Conservation (phyloP, 2,329 filamentous ascomycete genomes). For the Botrytis porri region DNA sequence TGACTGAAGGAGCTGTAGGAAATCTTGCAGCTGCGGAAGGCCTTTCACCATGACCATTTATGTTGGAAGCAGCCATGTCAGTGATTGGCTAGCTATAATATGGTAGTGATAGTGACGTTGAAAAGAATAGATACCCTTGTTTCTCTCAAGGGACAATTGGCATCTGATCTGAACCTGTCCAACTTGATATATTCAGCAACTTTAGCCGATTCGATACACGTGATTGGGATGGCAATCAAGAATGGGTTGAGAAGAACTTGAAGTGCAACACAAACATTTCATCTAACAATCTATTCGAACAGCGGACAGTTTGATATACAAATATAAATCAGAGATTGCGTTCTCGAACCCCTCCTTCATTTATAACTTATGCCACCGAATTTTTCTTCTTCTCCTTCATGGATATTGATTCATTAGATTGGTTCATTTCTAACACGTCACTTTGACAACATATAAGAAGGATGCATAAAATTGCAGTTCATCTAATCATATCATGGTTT, state of each 20-base stretch:
- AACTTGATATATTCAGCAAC: not conserved
- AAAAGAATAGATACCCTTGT: conserved; percentile 12
- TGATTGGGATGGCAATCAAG: not conserved
- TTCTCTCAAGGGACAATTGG: conserved; percentile 17
- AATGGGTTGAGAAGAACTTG: not conserved
- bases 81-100: conserved; percentile 17
- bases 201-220: conserved; percentile 7
- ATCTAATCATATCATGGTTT: not conserved
- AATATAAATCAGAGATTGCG: not conserved
- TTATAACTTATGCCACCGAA: not conserved
- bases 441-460: not conserved
- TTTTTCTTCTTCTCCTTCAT: not conserved
- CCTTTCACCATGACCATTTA: conserved; percentile 31
- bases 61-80: conserved; percentile 30
- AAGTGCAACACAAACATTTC: not conserved
- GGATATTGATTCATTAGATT: not conserved
- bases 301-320: not conserved
- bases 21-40: conserved; percentile 35
- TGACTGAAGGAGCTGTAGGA: conserved; percentile 37
- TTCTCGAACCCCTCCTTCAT: not conserved
- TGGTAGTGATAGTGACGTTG: conserved; percentile 10
- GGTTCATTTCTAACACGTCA: conserved; percentile 9
- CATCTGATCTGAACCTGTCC: conserved; percentile 17
- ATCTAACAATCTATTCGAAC: not conserved
- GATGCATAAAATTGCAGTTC: not conserved